Conservation (phyloP, 2,329 filamentous ascomycete species). For the Clonostachys rhizophaga region DNA sequence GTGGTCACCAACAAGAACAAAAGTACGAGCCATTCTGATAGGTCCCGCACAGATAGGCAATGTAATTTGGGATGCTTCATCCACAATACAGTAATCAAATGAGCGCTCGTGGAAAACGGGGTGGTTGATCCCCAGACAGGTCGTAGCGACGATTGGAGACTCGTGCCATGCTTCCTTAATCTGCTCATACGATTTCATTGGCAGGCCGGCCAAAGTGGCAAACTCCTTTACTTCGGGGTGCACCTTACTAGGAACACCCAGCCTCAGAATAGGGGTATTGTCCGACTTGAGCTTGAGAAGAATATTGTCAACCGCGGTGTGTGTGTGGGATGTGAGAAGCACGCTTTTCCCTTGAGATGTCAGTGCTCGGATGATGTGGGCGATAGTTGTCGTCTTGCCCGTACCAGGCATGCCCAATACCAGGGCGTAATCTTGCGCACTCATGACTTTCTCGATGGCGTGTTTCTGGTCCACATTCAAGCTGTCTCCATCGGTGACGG, state of each 20-base stretch:
- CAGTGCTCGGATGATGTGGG: constrained; percentile 90
- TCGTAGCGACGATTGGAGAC: constrained; percentile 87
- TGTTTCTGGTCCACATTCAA: constrained; percentile 84
- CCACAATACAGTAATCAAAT: constrained; percentile 98
- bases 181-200: constrained; percentile 75
- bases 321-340: constrained; percentile 90
- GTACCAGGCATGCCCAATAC: constrained; percentile 98
- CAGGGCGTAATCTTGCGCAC: constrained; percentile 90
- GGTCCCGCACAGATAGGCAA: constrained; percentile 91
- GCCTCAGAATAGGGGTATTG: constrained; percentile 73
- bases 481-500: constrained; percentile 54
- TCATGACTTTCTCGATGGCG: constrained; percentile 94
- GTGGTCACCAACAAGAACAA: constrained; percentile 94
- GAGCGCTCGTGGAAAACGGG: constrained; percentile 80
- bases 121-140: constrained; percentile 89
- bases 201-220: constrained; percentile 69
- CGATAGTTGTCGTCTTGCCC: constrained; percentile 96
- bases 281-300: constrained; percentile 83
- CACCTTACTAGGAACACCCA: constrained; percentile 81
- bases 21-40: constrained; percentile 86
- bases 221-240: constrained; percentile 86
- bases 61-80: constrained; percentile 97
- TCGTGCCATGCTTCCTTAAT: constrained; percentile 80
- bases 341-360: constrained; percentile 89
- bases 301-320: constrained; percentile 98